A percentile compares a stretch with the other conserved stretches of the same genome.
Evolutionary conservation across 2,329 filamentous ascomycete species (phyloP).

Genomic region (Mycosphaerella sp.): DNA sequence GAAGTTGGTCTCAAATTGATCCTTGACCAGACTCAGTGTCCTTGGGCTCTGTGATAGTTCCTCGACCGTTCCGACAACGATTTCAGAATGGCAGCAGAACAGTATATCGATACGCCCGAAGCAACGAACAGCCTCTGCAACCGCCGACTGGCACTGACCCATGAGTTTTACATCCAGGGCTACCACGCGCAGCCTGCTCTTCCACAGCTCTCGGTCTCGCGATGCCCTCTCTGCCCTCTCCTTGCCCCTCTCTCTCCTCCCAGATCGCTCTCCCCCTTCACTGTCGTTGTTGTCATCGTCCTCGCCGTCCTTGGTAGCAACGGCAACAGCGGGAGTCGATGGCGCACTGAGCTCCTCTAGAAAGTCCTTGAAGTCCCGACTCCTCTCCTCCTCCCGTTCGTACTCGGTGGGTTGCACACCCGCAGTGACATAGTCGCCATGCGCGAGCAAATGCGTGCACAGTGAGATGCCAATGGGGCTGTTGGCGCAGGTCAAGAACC

Average conservation of each 20-base stretch:
- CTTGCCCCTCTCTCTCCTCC: constrained; percentile 38
- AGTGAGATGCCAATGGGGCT: constrained; percentile 80
- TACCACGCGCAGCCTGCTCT: constrained; percentile 63
- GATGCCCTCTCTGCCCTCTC: constrained; percentile 45
- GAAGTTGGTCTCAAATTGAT: constrained; percentile 92
- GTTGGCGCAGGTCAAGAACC: constrained; percentile 83
- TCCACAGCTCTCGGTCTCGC: constrained; percentile 49
- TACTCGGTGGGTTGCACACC: constrained; percentile 74
- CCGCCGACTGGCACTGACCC: constrained; percentile 71
- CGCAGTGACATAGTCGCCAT: constrained; percentile 84
- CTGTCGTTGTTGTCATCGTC: constrained; percentile 2
- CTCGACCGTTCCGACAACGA: constrained; percentile 83
- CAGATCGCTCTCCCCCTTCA: not conserved
- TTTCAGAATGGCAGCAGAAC: constrained; percentile 83
- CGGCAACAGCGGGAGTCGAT: constrained; percentile 5
- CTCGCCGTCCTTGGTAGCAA: constrained; percentile 29
- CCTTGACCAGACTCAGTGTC: constrained; percentile 71
- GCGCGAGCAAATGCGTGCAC: constrained; percentile 72
- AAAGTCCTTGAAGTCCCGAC: constrained; percentile 72
- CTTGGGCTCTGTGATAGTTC: constrained; percentile 69
- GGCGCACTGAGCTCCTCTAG: constrained; percentile 50
- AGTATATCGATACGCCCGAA: constrained; percentile 88
- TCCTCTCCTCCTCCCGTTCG: constrained; percentile 61
- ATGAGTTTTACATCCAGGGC: constrained; percentile 54
- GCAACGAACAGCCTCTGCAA: constrained; percentile 75